Evolutionary conservation across 768 basidiomycete genomes (phyloP).

Genomic region (Cyclocybe cylindracea): DNA sequence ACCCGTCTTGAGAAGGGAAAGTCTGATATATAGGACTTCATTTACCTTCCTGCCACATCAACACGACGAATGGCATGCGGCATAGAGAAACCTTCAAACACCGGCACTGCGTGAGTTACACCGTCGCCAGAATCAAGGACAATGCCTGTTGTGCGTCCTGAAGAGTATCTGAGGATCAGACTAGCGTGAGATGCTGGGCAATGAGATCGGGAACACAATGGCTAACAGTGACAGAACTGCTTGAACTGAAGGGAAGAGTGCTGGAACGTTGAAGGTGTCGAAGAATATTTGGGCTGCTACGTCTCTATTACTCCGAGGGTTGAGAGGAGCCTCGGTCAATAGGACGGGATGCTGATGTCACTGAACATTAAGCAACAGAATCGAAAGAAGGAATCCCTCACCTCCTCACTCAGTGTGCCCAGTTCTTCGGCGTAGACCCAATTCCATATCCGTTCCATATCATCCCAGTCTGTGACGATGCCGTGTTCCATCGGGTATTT

Average conservation of each 20-base stretch:
- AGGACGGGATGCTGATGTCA: slow-evolving; percentile 87
- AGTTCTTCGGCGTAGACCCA: slow-evolving; percentile 97
- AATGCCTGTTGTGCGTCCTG: slow-evolving; percentile 98
- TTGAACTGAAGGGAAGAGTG: slow-evolving; percentile 94
- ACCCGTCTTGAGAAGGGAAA: slow-evolving; percentile 17
- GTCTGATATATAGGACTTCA: slow-evolving; percentile 6
- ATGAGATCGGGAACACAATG: background rate
- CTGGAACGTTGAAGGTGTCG: slow-evolving; percentile 99
- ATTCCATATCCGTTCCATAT: slow-evolving; percentile 99
- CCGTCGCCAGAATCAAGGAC: slow-evolving; percentile 99
- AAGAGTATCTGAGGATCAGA: slow-evolving; percentile 76
- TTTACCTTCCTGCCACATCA: slow-evolving; percentile 92
- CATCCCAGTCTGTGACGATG: slow-evolving; percentile 99
- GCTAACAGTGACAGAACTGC: slow-evolving; percentile 93
- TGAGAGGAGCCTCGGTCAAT: slow-evolving; percentile 95
- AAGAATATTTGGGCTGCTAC: slow-evolving; percentile 98
- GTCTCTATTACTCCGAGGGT: slow-evolving; percentile 95
- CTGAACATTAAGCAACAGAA: slow-evolving; percentile 15
- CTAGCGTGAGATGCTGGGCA: slow-evolving; percentile 10
- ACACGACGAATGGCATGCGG: slow-evolving; percentile 96
- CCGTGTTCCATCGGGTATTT: slow-evolving; percentile 99
- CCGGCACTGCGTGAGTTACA: slow-evolving; percentile 97
- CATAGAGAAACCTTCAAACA: slow-evolving; percentile 99
- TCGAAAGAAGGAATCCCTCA: slow-evolving; percentile 32
- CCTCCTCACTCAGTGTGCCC: slow-evolving; percentile 96